Evolutionary conservation across 23 red algal species (phyloP).

Genomic region (Gracilaria vermiculophylla): DNA sequence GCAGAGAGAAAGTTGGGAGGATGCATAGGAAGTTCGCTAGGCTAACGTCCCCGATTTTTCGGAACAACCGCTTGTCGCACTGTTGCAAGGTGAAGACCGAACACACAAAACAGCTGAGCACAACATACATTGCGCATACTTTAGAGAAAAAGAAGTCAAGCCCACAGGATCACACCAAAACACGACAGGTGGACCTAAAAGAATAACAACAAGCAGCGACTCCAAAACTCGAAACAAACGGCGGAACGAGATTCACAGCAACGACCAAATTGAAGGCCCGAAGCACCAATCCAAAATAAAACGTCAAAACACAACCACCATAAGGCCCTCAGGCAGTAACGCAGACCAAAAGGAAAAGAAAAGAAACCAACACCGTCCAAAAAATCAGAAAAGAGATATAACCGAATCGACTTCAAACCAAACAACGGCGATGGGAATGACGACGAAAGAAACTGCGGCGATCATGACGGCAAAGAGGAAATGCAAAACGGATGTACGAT

Average conservation of each 20-base stretch:
- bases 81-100: too few species aligned
- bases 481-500: background rate
- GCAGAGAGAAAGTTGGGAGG: too few species aligned
- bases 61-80: too few species aligned
- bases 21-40: too few species aligned
- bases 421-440: background rate
- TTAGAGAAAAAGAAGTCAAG: background rate
- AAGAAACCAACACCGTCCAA: too few species aligned
- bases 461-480: background rate
- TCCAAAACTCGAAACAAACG: background rate
- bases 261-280: too few species aligned
- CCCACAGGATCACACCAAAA: background rate
- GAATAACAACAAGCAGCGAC: background rate
- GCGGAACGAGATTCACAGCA: background rate
- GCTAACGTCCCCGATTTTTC: background rate
- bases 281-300: background rate
- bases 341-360: background rate
- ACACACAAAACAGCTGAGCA: too few species aligned
- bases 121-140: too few species aligned
- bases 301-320: background rate
- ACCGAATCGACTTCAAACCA: too few species aligned
- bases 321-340: background rate
- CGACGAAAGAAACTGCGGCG: too few species aligned
- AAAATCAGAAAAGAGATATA: background rate
- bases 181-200: background rate